Percentiles rank a stretch among this genome's conserved stretches.
Evolutionary conservation across 345 rosid species (phyloP).

Genomic region (Ricinus communis): DNA sequence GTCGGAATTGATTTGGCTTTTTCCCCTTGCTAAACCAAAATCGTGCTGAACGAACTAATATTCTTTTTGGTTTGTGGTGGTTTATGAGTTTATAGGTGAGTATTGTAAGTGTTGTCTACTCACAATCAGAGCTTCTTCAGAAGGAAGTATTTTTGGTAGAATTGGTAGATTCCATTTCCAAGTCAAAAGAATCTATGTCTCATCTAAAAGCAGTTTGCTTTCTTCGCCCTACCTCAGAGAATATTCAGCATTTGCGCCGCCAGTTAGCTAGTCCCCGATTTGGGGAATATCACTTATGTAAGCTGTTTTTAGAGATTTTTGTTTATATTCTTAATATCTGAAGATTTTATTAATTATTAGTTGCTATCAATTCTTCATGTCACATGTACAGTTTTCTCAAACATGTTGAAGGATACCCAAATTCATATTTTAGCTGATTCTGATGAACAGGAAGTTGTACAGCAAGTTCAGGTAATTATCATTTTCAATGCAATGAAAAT

Average conservation of each 20-base stretch:
- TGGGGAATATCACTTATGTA: conserved; percentile 91
- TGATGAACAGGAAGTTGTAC: conserved; percentile 93
- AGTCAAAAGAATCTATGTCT: conserved; percentile 83
- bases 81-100: conserved; percentile 60
- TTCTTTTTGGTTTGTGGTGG: neutral
- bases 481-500: too few species aligned
- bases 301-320: conserved; percentile 16
- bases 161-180: conserved; percentile 79
- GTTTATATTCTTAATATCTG: neutral
- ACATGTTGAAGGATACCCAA: conserved; percentile 93
- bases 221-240: conserved; percentile 82
- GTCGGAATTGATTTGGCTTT: neutral
- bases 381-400: conserved; percentile 76
- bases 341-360: neutral
- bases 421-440: conserved; percentile 97
- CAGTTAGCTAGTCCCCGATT: conserved; percentile 86
- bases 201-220: conserved; percentile 93
- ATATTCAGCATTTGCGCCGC: conserved; percentile 75
- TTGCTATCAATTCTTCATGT: neutral
- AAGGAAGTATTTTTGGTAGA: conserved; percentile 95
- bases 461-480: conserved; percentile 82
- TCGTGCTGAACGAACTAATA: too few species aligned
- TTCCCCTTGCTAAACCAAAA: too few species aligned
- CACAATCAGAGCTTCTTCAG: conserved; percentile 93
- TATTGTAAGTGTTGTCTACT: conserved; percentile 82